Evolutionary conservation across 1,284 basidiomycete species (phyloP).

Genomic region (Irpex sp.): DNA sequence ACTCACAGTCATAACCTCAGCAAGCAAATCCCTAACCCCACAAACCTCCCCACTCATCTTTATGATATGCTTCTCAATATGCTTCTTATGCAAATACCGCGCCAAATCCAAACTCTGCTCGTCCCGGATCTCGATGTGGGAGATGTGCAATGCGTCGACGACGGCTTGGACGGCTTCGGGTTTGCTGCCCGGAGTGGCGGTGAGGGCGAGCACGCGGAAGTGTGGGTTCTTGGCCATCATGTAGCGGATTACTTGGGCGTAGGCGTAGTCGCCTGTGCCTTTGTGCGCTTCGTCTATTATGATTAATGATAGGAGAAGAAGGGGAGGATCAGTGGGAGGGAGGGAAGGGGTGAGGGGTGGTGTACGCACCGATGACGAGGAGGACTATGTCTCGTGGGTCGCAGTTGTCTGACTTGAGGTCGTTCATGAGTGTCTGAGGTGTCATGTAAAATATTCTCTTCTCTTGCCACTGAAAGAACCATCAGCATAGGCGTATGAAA

Average conservation of each 20-base stretch:
- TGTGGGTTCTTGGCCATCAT: constrained; percentile 93
- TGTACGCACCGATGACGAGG: constrained; percentile 65
- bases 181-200: constrained; percentile 89
- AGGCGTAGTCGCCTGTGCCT: constrained; percentile 91
- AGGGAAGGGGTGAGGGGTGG: too few species aligned
- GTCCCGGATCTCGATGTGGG: constrained; percentile 91
- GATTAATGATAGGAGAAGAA: not conserved
- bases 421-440: constrained; percentile 92
- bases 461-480: constrained; percentile 57
- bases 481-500: not conserved
- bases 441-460: constrained; percentile 98
- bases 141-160: constrained; percentile 95
- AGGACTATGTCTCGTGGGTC: constrained; percentile 79
- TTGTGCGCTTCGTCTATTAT: constrained; percentile 89
- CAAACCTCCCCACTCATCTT: constrained; percentile 56
- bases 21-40: constrained; percentile 52
- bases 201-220: constrained; percentile 90
- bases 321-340: not conserved
- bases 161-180: constrained; percentile 86
- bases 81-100: constrained; percentile 87
- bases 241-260: constrained; percentile 84
- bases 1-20: constrained; percentile 74
- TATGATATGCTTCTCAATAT: constrained; percentile 67
- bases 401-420: constrained; percentile 69
- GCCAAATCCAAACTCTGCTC: constrained; percentile 88